phyloP scores from a whole-genome alignment of 257 asterid genomes.

The Solanum corneliomulleri region DNA sequence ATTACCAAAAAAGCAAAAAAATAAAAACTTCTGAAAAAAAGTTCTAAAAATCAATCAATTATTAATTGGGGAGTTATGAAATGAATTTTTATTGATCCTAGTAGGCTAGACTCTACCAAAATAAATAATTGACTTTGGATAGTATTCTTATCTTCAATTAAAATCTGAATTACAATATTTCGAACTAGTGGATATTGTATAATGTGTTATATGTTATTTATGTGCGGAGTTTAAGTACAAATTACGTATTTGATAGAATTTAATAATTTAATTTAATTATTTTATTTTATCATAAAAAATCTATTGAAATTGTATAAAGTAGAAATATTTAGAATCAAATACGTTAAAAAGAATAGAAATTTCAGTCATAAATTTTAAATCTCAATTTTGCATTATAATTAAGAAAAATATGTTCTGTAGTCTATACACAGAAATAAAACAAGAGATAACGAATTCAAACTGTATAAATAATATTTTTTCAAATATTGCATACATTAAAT shows the following conservation, averaged over 20 bases:
- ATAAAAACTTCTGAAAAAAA: too few relatives aligned
- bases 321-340: background rate
- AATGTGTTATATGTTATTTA: background rate
- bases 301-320: background rate
- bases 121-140: background rate
- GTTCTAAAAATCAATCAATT: too few relatives aligned
- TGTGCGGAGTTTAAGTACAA: background rate
- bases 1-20: too few relatives aligned
- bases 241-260: background rate
- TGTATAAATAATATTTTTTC: too few relatives aligned
- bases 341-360: background rate
- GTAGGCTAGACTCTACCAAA: background rate
- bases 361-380: background rate
- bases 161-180: background rate
- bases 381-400: too few relatives aligned
- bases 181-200: background rate
- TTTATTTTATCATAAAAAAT: background rate
- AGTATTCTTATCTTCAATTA: background rate
- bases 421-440: background rate
- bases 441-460: background rate
- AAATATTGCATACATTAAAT: background rate
- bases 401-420: background rate
- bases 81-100: background rate
- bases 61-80: background rate
- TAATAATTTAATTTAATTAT: background rate